phyloP scores from a whole-genome alignment of 257 asterid species.

The Cruciata laevipes region DNA sequence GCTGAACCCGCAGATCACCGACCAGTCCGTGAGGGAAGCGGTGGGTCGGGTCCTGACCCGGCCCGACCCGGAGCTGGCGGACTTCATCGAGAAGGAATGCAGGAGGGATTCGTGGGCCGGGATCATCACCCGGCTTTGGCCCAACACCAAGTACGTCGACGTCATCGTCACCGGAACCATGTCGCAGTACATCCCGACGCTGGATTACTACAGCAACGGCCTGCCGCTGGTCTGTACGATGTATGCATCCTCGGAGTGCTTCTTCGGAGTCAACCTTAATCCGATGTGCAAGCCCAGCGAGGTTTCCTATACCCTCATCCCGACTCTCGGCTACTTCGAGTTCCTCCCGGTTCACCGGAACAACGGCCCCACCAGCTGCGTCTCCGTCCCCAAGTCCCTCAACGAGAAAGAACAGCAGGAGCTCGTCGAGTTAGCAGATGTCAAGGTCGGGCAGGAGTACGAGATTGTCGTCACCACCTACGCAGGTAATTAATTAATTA shows the following conservation, averaged over 20 bases:
- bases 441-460: conserved; percentile 69
- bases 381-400: conserved; percentile 42
- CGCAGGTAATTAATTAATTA: conserved; percentile 39
- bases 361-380: conserved; percentile 28
- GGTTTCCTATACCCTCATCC: conserved; percentile 78
- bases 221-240: conserved; percentile 84
- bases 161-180: conserved; percentile 93
- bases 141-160: conserved; percentile 75
- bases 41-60: conserved; percentile 39
- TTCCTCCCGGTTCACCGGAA: conserved; percentile 57
- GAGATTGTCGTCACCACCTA: conserved; percentile 94
- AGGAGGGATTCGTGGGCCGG: conserved; percentile 60
- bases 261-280: conserved; percentile 79
- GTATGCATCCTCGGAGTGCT: conserved; percentile 94
- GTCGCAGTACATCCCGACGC: conserved; percentile 88
- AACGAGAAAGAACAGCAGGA: conserved; percentile 59
- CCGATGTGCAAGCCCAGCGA: conserved; percentile 77
- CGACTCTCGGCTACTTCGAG: conserved; percentile 77
- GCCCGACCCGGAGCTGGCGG: conserved; percentile 65
- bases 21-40: conserved; percentile 43
- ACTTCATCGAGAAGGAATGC: conserved; percentile 51
- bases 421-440: conserved; percentile 65
- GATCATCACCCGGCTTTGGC: conserved; percentile 77
- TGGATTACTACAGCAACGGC: conserved; percentile 73
- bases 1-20: conserved; percentile 46